Evolutionary conservation across 495 filamentous ascomycete genomes (phyloP), one percentile per base, ranked within the genome.

Genomic region (Cercophora samala): DNA sequence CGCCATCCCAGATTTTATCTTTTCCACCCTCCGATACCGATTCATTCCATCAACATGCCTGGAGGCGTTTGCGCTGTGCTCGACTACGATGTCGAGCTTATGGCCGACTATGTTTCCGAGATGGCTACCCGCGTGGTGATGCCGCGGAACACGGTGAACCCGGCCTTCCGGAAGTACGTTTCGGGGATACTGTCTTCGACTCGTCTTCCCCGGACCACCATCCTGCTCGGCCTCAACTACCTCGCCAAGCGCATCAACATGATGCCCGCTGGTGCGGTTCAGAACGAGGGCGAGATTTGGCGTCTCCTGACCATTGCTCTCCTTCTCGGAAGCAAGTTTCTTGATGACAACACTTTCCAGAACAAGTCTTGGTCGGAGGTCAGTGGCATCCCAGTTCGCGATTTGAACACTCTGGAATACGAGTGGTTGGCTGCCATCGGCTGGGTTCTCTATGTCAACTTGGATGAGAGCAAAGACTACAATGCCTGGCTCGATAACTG

Each of bases 361-460:
- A 99, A 98, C 80, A 91, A 93, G 63, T 98, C 96, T 6, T 99
- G 95, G 95, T 90, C 96, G 4, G 96, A 99, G 74, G 95, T 99
- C 24, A 98, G 93, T 79, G 92, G 90, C 65, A 97, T 99, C 67
- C 78, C 89, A 22, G 93, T 99, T 23, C 69, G 82, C 24, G 94
- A 97, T 71, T 82, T 99, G 72, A 98, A 98, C 80, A 84, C 83
- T 66, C 83, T 97, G 81, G 95, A 99, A 80, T 86, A 88, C 71
- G 91, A 97, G 73, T 99, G 95, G 95, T 84, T 99, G 25, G 82
- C 84, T 56, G 89, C 88, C 24, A 96, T 97, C 65, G 82, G 85
- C 62, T 98, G 91, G 90, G 86, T 89, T 66, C 87, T 99, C 73
- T 95, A 97, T 75, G 89, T 94, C 71, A 91, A 96, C 70, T 89